Percentiles rank a stretch among this genome's conserved stretches.
phyloP scores from a whole-genome alignment of 352 stramenopile genomes.

The Globisporangium spiculum region DNA sequence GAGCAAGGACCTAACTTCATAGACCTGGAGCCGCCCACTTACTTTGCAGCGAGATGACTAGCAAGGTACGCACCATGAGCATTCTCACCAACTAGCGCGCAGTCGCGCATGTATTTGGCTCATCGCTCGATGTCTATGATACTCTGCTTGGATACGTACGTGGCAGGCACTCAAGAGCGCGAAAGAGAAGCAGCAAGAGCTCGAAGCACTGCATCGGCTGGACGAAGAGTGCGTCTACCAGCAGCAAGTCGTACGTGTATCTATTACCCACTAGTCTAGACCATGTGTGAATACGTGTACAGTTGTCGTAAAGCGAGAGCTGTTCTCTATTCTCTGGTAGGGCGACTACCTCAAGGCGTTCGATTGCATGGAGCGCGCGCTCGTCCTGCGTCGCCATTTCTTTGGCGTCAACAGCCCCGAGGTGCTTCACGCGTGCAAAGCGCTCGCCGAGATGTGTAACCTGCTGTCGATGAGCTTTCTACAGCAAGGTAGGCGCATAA shows the following conservation, averaged over 20 bases:
- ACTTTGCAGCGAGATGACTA: not conserved
- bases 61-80: not conserved
- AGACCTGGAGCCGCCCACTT: not conserved
- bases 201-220: conserved; percentile 87
- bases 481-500: conserved; percentile 55
- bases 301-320: not conserved
- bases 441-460: conserved; percentile 93
- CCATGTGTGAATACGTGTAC: not conserved
- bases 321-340: conserved; percentile 22
- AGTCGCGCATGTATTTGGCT: not conserved
- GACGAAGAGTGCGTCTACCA: conserved; percentile 90
- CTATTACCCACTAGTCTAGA: too few relatives aligned
- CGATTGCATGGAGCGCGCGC: conserved; percentile 90
- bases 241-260: conserved; percentile 59
- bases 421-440: conserved; percentile 82
- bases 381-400: conserved; percentile 90
- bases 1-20: not conserved
- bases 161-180: conserved; percentile 31
- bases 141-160: not conserved
- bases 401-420: conserved; percentile 89
- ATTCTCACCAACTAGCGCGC: too few relatives aligned
- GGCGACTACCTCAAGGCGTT: conserved; percentile 92
- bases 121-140: not conserved
- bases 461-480: conserved; percentile 93
- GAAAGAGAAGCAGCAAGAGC: conserved; percentile 63